These are phyloP conservation scores for Prunus kanzakura DNA, from an alignment of 306 rosid genomes.

Conservation along the genomic window DNA sequence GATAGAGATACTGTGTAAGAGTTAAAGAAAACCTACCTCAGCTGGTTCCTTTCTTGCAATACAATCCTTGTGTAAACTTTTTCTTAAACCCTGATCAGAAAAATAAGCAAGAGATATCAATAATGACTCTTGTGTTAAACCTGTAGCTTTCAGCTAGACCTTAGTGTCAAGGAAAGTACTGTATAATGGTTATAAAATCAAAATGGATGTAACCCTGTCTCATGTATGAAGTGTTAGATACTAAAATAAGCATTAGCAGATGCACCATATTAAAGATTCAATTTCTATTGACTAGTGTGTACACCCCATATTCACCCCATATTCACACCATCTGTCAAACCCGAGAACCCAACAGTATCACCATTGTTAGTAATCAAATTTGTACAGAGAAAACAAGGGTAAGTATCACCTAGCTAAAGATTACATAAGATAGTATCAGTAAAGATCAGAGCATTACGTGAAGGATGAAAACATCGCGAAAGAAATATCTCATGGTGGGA, in stretches of 20 bases:
- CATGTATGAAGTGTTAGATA: neutral
- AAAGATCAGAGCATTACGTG: slow-evolving; percentile 56
- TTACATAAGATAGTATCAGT: neutral
- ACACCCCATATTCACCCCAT: neutral
- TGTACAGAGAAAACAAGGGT: neutral
- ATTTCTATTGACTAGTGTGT: neutral
- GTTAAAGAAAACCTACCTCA: slow-evolving; percentile 48
- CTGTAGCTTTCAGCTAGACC: neutral
- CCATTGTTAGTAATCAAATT: neutral
- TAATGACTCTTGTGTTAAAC: neutral
- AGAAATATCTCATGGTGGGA: slow-evolving; percentile 66
- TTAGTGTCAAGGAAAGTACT: neutral
- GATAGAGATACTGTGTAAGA: slow-evolving; percentile 6
- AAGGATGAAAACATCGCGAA: slow-evolving; percentile 67
- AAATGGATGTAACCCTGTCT: neutral
- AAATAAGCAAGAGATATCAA: slow-evolving; percentile 1
- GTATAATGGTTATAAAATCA: neutral
- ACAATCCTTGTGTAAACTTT: slow-evolving; percentile 76
- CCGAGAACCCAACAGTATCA: neutral
- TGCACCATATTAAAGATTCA: neutral
- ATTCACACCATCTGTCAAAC: neutral
- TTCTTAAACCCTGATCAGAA: slow-evolving; percentile 49
- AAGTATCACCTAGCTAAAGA: neutral
- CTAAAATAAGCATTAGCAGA: neutral
- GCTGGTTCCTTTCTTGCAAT: slow-evolving; percentile 54